A percentile compares a stretch with the other conserved stretches of the same genome.
Evolutionary conservation across 345 rosid species (phyloP).

Genomic region (Eucalyptus cloeziana): DNA sequence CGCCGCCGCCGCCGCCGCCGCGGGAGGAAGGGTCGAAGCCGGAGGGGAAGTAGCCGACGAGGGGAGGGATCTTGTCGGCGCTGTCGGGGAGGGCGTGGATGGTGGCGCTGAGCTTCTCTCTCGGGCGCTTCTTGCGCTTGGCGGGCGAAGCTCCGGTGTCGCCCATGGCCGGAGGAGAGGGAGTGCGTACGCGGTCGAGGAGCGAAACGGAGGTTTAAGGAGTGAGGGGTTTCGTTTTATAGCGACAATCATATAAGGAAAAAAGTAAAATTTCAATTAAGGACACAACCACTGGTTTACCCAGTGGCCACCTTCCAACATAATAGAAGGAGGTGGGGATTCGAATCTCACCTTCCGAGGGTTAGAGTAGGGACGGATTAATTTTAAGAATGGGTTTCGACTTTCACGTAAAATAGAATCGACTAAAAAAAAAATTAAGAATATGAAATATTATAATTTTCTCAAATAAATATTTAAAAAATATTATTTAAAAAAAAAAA

Average conservation of each 20-base stretch:
- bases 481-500: rapidly evolving
- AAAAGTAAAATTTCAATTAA: too few species aligned
- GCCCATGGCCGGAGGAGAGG: not conserved
- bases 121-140: constrained; percentile 3
- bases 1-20: not conserved
- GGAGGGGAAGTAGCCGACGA: constrained; percentile 73
- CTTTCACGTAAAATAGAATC: too few species aligned
- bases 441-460: too few species aligned
- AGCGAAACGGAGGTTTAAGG: not conserved
- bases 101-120: constrained; percentile 10
- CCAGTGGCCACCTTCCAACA: too few species aligned
- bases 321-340: too few species aligned
- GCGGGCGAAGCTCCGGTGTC: not conserved
- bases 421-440: too few species aligned
- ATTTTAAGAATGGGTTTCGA: too few species aligned
- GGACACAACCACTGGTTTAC: too few species aligned
- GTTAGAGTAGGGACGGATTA: too few species aligned
- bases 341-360: too few species aligned
- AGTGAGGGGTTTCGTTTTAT: not conserved
- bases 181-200: not conserved
- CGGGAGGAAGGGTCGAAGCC: constrained; percentile 36
- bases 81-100: constrained; percentile 25
- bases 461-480: not conserved
- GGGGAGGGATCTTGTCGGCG: constrained; percentile 35
- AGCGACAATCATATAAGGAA: not conserved